Conservation (phyloP, 108 stramenopile species). For the Parietichytrium sp. region DNA sequence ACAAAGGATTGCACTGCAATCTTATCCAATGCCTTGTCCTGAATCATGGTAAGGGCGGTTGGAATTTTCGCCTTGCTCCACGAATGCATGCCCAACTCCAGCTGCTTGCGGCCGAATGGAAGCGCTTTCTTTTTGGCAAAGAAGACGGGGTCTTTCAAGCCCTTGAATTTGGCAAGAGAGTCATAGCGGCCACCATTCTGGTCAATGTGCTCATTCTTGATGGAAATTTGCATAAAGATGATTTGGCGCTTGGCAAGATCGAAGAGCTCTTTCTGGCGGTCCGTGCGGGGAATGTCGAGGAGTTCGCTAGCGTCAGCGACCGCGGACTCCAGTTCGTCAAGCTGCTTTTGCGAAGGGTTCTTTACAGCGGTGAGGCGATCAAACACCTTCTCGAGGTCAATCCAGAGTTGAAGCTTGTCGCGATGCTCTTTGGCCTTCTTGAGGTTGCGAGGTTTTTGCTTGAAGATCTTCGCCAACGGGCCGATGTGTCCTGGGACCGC, state of each 20-base stretch:
- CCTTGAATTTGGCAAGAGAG: slow-evolving; percentile 27
- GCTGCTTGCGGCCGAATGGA: slow-evolving; percentile 40
- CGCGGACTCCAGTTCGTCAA: slow-evolving; percentile 38
- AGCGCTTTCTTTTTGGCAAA: slow-evolving; percentile 36
- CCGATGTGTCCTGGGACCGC: slow-evolving; percentile 22
- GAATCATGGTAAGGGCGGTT: slow-evolving; percentile 36
- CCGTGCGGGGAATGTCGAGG: slow-evolving; percentile 41
- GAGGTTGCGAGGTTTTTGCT: slow-evolving; percentile 28
- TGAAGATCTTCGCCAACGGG: slow-evolving; percentile 30
- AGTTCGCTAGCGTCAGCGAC: slow-evolving; percentile 40
- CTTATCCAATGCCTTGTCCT: slow-evolving; percentile 43
- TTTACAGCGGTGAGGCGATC: background rate
- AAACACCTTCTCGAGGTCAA: slow-evolving; percentile 40
- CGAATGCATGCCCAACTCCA: slow-evolving; percentile 33
- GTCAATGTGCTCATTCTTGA: slow-evolving; percentile 25
- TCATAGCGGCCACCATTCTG: background rate
- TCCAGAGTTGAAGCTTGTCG: background rate
- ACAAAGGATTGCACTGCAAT: slow-evolving; percentile 40
- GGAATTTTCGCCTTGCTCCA: slow-evolving; percentile 37
- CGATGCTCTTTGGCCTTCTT: slow-evolving; percentile 22
- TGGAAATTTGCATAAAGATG: background rate
- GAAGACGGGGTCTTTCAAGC: slow-evolving; percentile 38
- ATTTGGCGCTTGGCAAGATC: slow-evolving; percentile 12
- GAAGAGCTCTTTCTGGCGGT: slow-evolving; percentile 37
- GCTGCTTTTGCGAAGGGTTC: slow-evolving; percentile 20